These are phyloP conservation scores for Rhynchospora tenuis DNA, from an alignment of 176 grass and related monocot genomes.

Conservation along the genomic window DNA sequence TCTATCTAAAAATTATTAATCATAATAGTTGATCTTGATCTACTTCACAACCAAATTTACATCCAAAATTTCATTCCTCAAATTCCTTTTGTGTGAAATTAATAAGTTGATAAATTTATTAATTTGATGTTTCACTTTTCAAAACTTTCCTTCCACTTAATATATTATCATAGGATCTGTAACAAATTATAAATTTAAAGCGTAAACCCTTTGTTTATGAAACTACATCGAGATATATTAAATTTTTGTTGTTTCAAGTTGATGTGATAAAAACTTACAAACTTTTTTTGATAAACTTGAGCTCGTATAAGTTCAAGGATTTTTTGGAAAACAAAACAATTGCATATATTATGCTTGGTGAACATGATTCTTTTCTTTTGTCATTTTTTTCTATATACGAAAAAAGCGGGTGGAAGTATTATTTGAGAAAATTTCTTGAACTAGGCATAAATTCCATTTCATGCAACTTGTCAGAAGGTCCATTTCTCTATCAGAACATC, in stretches of 20 bases:
- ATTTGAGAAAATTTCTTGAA: not conserved
- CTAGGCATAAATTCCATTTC: not conserved
- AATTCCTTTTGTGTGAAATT: not conserved
- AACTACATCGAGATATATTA: no score
- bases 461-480: not conserved
- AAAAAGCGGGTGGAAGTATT: not conserved
- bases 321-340: no score
- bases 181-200: no score
- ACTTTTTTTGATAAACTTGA: no score
- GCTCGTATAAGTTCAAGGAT: no score
- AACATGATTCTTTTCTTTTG: no score
- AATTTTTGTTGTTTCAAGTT: no score
- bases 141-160: not conserved
- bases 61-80: not conserved
- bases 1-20: not conserved
- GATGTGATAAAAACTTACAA: no score
- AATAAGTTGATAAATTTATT: not conserved
- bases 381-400: not conserved
- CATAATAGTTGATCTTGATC: not conserved
- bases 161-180: not conserved
- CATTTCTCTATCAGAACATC: not conserved
- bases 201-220: no score
- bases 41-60: not conserved
- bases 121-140: not conserved
- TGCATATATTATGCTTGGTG: no score